Conservation (phyloP, 2,329 filamentous ascomycete genomes). For the Verticillium alfalfae region DNA sequence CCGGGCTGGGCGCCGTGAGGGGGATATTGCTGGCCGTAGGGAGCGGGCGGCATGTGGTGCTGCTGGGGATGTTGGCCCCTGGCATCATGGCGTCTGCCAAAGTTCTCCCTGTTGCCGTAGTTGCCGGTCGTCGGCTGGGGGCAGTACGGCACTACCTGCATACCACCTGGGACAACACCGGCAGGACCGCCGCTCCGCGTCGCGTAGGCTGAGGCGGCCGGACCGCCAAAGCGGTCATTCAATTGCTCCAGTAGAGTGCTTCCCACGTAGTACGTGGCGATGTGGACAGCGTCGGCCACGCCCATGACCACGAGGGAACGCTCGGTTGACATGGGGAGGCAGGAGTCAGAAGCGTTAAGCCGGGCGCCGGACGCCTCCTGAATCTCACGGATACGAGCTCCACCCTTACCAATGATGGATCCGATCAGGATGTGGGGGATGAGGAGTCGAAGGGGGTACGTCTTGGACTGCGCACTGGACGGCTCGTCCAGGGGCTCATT, state of each 20-base stretch:
- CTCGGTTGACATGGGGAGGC: slow-evolving; percentile 90
- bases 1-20: slow-evolving; percentile 57
- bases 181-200: slow-evolving; percentile 90
- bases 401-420: slow-evolving; percentile 97
- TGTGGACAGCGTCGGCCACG: slow-evolving; percentile 96
- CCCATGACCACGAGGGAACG: slow-evolving; percentile 97
- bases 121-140: slow-evolving; percentile 90
- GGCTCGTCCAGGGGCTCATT: slow-evolving; percentile 86
- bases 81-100: slow-evolving; percentile 66
- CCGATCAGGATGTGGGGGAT: slow-evolving; percentile 97
- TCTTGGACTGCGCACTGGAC: slow-evolving; percentile 92
- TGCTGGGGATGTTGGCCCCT: slow-evolving; percentile 54
- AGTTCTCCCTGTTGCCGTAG: slow-evolving; percentile 87
- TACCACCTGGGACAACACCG: slow-evolving; percentile 89
- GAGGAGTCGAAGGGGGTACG: slow-evolving; percentile 89
- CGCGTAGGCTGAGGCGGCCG: slow-evolving; percentile 94
- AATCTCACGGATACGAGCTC: slow-evolving; percentile 93
- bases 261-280: slow-evolving; percentile 97
- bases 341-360: slow-evolving; percentile 92
- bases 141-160: slow-evolving; percentile 98
- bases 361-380: slow-evolving; percentile 96
- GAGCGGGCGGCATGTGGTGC: slow-evolving; percentile 70
- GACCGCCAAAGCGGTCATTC: slow-evolving; percentile 92
- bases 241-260: slow-evolving; percentile 97
- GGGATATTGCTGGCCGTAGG: slow-evolving; percentile 71